Percentiles rank a stretch among this genome's conserved stretches.
phyloP scores from a whole-genome alignment of 306 rosid species.

The Vicia villosa region DNA sequence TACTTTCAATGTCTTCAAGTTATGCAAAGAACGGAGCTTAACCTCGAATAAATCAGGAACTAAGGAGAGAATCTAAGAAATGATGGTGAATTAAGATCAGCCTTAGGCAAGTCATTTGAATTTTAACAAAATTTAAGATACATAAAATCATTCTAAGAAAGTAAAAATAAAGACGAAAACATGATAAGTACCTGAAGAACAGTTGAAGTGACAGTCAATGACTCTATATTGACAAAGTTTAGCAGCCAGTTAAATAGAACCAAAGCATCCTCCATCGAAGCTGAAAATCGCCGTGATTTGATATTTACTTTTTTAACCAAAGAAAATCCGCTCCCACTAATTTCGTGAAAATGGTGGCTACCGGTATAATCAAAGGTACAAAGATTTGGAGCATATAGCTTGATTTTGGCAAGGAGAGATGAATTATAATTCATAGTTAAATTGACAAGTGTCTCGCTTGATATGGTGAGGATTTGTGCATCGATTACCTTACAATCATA shows the following conservation, averaged over 20 bases:
- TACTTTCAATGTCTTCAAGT: conserved; percentile 14
- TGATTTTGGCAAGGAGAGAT: neutral
- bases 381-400: conserved; percentile 16
- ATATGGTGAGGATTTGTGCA: conserved; percentile 13
- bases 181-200: conserved; percentile 31
- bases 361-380: neutral
- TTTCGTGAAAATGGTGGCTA: neutral
- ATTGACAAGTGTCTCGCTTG: neutral
- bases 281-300: neutral
- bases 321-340: conserved; percentile 9
- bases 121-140: neutral
- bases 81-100: neutral
- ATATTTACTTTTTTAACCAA: conserved; percentile 4
- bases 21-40: conserved; percentile 20
- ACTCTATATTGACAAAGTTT: conserved; percentile 10
- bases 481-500: neutral
- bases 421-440: too few relatives aligned
- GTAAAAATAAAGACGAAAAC: neutral
- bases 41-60: conserved; percentile 6
- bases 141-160: neutral
- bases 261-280: neutral
- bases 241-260: conserved; percentile 9
- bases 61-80: conserved; percentile 33
- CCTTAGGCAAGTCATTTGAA: neutral
- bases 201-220: conserved; percentile 10